These are phyloP conservation scores for Albophoma yamanashiensis DNA, from an alignment of 2,329 filamentous ascomycete genomes.

Conservation along the genomic window DNA sequence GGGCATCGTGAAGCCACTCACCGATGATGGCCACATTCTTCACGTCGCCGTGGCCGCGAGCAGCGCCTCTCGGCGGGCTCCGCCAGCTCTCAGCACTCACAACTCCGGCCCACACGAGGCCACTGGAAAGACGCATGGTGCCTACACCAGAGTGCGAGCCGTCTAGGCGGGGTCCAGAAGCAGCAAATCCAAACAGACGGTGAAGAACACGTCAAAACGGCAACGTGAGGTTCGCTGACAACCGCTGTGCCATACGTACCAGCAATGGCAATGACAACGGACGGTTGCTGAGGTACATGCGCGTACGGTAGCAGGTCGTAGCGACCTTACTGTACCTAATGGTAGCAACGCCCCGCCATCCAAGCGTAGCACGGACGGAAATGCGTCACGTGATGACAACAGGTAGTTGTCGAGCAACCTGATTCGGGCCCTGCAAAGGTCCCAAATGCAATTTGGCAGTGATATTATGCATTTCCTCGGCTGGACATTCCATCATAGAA, in stretches of 20 bases:
- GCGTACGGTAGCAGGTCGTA: too few relatives aligned
- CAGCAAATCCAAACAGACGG: neutral
- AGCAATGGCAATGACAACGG: neutral
- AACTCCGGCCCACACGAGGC: constrained; percentile 6
- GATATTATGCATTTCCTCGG: neutral
- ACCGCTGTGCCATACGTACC: neutral
- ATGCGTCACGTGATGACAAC: neutral
- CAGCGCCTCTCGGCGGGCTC: constrained; percentile 2
- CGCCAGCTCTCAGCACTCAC: constrained; percentile 4
- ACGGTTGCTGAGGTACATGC: neutral
- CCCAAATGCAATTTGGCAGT: neutral
- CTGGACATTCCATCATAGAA: neutral
- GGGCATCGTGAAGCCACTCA: constrained; percentile 9
- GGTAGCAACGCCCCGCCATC: neutral
- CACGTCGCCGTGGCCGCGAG: constrained; percentile 7
- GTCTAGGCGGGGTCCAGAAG: neutral
- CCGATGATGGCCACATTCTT: constrained; percentile 26
- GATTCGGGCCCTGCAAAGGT: neutral
- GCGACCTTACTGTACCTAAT: too few relatives aligned
- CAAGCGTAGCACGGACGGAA: neutral
- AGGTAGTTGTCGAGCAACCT: neutral
- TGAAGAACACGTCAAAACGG: neutral
- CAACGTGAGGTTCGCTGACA: neutral
- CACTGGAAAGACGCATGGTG: constrained; percentile 5
- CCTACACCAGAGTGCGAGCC: neutral